Evolutionary conservation across 495 filamentous ascomycete species (phyloP).

Genomic region (Sporormia fimetaria): DNA sequence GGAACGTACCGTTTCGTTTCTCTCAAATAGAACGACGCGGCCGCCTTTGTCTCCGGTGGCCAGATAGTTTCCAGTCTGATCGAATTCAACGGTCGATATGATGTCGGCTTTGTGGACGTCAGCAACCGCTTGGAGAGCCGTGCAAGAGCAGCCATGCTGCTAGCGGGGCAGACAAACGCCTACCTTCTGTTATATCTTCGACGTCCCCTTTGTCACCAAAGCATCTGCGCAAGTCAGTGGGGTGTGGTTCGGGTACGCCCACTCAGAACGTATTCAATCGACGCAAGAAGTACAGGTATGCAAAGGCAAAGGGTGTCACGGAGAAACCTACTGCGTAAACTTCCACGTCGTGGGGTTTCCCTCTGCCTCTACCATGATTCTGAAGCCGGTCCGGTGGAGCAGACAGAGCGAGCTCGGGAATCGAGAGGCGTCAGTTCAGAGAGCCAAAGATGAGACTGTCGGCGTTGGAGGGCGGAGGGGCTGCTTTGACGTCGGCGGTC

Average conservation of each 20-base stretch:
- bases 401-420: too few species aligned
- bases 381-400: constrained; percentile 3
- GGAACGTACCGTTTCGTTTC: constrained; percentile 81
- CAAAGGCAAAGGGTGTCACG: neutral
- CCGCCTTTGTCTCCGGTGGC: constrained; percentile 98
- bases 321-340: constrained; percentile 89
- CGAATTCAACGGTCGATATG: constrained; percentile 98
- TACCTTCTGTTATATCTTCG: constrained; percentile 99
- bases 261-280: too few species aligned
- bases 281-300: too few species aligned
- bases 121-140: neutral
- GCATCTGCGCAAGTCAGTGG: constrained; percentile 49
- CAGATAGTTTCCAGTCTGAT: constrained; percentile 96
- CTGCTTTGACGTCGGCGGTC: too few species aligned
- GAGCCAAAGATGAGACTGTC: too few species aligned
- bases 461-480: too few species aligned
- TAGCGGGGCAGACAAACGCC: constrained; percentile 25
- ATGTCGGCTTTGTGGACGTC: constrained; percentile 63
- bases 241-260: constrained; percentile 19
- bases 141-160: constrained; percentile 7
- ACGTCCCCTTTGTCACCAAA: constrained; percentile 99
- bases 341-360: constrained; percentile 93
- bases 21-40: constrained; percentile 89
- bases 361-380: constrained; percentile 94
- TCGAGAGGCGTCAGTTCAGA: too few species aligned